A percentile compares a stretch with the other conserved stretches of the same genome.
Evolutionary conservation across 2,329 filamentous ascomycete genomes (phyloP).

Genomic region (Cladorrhinum sp.): DNA sequence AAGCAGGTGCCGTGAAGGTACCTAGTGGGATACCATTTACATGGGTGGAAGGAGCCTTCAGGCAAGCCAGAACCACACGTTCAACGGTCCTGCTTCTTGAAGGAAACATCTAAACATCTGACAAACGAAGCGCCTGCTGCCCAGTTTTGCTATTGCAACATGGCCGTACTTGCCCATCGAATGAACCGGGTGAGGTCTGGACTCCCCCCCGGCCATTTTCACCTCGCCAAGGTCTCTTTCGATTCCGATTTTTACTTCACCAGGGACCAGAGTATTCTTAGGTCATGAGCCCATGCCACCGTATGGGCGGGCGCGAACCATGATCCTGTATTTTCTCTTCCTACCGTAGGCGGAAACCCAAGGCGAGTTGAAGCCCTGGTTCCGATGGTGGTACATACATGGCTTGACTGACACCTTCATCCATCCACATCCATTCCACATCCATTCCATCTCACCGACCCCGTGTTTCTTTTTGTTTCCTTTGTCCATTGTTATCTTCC

Average conservation of each 20-base stretch:
- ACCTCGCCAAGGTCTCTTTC: neutral
- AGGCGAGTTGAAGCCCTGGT: neutral
- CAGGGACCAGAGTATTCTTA: neutral
- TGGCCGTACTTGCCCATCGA: slow-evolving; percentile 2
- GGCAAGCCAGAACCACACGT: neutral
- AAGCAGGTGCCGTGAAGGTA: neutral
- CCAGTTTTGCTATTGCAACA: slow-evolving; percentile 1
- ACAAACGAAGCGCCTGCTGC: neutral
- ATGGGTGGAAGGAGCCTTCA: neutral
- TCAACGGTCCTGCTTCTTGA: neutral
- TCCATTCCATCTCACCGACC: neutral
- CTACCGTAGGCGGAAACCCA: too few relatives aligned
- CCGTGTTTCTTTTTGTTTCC: neutral
- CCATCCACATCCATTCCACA: neutral
- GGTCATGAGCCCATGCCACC: neutral
- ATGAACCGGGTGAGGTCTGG: neutral
- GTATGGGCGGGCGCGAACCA: neutral
- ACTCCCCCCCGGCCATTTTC: neutral
- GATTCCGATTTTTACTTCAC: neutral
- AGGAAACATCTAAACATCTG: neutral
- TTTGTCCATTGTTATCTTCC: neutral
- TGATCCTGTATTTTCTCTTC: neutral
- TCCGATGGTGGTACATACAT: neutral
- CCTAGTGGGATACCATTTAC: neutral
- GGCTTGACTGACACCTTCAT: neutral